Base-by-base conservation (phyloP, 257 asterid species). In the Vinca minor region DNA sequence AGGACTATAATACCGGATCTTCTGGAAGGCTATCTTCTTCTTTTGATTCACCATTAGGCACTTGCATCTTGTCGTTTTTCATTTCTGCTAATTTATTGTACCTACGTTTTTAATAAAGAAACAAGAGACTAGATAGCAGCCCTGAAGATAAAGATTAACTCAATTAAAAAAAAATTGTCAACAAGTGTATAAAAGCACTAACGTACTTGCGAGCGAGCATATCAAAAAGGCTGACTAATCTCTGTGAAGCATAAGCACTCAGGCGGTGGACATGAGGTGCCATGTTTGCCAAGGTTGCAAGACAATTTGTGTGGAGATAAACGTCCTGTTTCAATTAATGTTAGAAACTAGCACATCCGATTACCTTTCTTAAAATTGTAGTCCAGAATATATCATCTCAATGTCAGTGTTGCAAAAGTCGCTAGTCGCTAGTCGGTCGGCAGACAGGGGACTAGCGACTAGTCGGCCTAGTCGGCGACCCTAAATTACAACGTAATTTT, bases 171-270 rank as follows among this genome's bases (percentile, higher is more conserved):
- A 17, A 20, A 31, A 64, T 7, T 49, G 49, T 32, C 3, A 3
- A 38, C 20, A 62, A 5, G 38, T 41, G 31, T 8, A 26, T 41
- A 38, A 59, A 64, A 67, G 55, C 61, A 45, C 65, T 70, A 73
- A 78, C 95, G 35, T 89, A 89, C 99, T 87, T 89, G 85, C 96
- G 99, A 31, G 99, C 80, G 73, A 93, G 97, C 95, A 89, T 89
- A 56, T 87, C 88, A 67, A 93, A 93, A 64, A 93, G 97, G 90
- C 97, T 93, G 74, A 93, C 94, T 83, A 93, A 73, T 75, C 89
- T 86, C 78, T 93, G 97, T 56, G 97, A 80, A 66, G 99, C 96
- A 75, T 86, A 91, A 59, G 94, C 89, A 80, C 85, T 88, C 72
- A 88, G 74, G 64, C 92, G 95, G 71, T 88, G 88, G 63, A 76